Evolutionary conservation across 306 rosid species (phyloP), one percentile per base, ranked within the genome.

Genomic region (Cicer yamashitae): DNA sequence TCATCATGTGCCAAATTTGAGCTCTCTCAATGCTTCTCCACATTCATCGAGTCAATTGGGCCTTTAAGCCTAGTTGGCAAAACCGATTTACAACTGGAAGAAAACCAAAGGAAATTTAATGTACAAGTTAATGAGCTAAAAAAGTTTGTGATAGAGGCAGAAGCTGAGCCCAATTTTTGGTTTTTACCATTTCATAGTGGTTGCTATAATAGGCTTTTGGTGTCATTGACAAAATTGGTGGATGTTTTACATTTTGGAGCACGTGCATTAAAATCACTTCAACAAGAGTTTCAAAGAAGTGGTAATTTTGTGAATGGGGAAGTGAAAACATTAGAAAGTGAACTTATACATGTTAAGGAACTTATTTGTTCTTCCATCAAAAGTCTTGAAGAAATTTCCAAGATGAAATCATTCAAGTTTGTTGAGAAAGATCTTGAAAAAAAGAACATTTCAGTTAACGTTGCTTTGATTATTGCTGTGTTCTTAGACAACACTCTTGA

Each of bases 401-500:
- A 67, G 11, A 76, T 82, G 59, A 81, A 88, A 62, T 84, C 89
- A 12, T 15, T 87, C 1, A 43, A 30, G 12, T 48, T 69, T 58
- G 82, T 91, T 43, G 84, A 86, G 61, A 67, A 48, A 64, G 83
- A 70, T 79, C 68, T 59, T 15, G 75, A 83, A 66, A 81, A 82
- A 67, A 85, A 59, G 8, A 73, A 51, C 30, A 40, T 63, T 2
- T 25, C 82, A n/a, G n/a, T n/a, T n/a, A n/a, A n/a, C n/a, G 22
- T 20, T 30, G 97, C 92, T 5, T 80, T 94, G 79, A 84, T 94
- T 0, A 82, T 92, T 22, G 91, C 93, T 0, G 89, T 94, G 22
- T 89, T 94, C 87, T 86, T 92, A 72, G 99, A 94, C 87, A 94
- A 94, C 87, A 94, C 97, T 34, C 93, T 94, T 10, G 96, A 90